A percentile compares a stretch with the other conserved stretches of the same genome.
Conservation (phyloP, 495 filamentous ascomycete species). For the Xylaria flabelliformis region DNA sequence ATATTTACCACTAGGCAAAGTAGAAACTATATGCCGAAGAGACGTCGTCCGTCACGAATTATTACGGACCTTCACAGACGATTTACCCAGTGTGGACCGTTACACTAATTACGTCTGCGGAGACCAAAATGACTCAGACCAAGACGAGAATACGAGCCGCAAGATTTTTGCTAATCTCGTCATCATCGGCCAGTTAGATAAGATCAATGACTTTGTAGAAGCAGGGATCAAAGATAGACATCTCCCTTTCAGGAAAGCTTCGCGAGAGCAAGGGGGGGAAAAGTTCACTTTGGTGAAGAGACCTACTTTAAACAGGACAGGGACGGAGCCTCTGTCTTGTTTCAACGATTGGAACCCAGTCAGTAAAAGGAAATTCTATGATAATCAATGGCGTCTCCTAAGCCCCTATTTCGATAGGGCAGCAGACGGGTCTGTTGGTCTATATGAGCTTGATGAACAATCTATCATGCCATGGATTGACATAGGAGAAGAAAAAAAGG, state of each 20-base stretch:
- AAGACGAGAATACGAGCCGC: not conserved
- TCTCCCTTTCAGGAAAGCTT: not conserved
- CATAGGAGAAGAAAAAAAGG: not conserved
- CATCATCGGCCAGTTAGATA: not conserved
- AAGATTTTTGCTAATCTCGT: slow-evolving; percentile 13
- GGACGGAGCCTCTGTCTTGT: not conserved
- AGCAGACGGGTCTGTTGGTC: not conserved
- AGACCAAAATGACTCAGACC: not conserved
- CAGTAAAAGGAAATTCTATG: not conserved
- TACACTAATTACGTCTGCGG: slow-evolving; percentile 9
- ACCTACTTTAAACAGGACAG: not conserved
- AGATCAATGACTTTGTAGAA: not conserved
- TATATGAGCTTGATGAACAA: slow-evolving; percentile 5
- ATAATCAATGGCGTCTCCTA: slow-evolving; percentile 2
- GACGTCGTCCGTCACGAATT: not conserved
- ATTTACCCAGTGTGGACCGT: not conserved
- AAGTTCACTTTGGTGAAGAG: not conserved
- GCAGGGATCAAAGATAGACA: slow-evolving; percentile 4
- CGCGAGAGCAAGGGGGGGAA: no score
- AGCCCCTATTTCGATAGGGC: slow-evolving; percentile 3
- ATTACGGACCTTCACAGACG: not conserved
- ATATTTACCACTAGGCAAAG: not conserved
- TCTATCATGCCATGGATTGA: slow-evolving; percentile 5
- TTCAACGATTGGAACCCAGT: not conserved
- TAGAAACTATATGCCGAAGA: slow-evolving; percentile 2